These are phyloP conservation scores for Xylariomycetidae sp. DNA, from an alignment of 2,329 filamentous ascomycete genomes.

Conservation along the genomic window DNA sequence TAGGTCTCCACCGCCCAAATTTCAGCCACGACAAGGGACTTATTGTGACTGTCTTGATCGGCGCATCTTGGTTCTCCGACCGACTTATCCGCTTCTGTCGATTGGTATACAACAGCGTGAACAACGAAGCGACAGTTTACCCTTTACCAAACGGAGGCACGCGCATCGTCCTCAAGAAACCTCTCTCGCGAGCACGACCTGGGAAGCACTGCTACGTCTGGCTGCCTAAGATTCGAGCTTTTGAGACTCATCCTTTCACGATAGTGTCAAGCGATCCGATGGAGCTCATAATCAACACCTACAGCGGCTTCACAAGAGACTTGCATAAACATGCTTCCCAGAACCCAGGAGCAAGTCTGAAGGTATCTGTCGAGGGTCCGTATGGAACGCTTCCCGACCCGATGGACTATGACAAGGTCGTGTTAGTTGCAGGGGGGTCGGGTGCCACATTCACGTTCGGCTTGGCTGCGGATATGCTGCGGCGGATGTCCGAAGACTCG, in stretches of 20 bases:
- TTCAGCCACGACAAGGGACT: constrained; percentile 30
- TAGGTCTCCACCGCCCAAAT: constrained; percentile 40
- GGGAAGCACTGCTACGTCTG: constrained; percentile 62
- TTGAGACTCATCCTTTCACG: constrained; percentile 62
- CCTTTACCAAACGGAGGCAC: constrained; percentile 41
- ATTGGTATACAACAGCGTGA: constrained; percentile 31
- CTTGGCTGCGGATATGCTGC: constrained; percentile 40
- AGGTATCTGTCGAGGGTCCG: constrained; percentile 52
- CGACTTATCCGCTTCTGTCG: constrained; percentile 35
- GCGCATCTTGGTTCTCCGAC: constrained; percentile 39
- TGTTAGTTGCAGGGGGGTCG: constrained; percentile 58
- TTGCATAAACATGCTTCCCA: constrained; percentile 47
- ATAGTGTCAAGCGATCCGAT: constrained; percentile 48
- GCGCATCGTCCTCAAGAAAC: constrained; percentile 43
- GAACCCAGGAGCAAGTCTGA: constrained; percentile 44
- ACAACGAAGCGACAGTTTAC: constrained; percentile 36
- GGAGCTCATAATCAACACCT: constrained; percentile 55
- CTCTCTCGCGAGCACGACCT: constrained; percentile 37
- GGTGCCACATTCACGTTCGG: constrained; percentile 57
- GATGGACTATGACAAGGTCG: constrained; percentile 47
- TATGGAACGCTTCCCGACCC: constrained; percentile 54
- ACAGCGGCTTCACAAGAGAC: constrained; percentile 55
- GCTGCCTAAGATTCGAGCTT: constrained; percentile 52
- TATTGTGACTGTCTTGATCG: constrained; percentile 34
- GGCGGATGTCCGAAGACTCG: constrained; percentile 33